Base-by-base conservation (phyloP, 2,329 filamentous ascomycete genomes). In the Cordyceps cateniannulata region DNA sequence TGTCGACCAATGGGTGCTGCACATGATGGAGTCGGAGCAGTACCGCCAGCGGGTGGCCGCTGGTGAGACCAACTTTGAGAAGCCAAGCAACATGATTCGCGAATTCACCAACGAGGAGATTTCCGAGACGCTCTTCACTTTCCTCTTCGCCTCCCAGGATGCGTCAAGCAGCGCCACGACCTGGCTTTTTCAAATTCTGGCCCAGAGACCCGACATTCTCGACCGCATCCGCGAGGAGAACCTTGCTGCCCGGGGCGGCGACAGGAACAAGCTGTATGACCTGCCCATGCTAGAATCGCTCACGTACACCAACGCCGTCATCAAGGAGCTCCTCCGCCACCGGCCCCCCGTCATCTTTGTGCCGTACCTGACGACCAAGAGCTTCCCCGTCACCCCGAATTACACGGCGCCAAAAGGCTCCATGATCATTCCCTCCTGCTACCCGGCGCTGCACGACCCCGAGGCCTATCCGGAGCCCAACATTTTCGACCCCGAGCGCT, bases 1-100 rank as follows among this genome's bases (percentile, higher is more conserved):
- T 67, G 84, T 93, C 70, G 89, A 93, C 70, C 85, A 85, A 44
- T 93, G 90, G 90, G 80, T 93, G 59, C 80, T 84, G 67, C 79
- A 83, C 63, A 91, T 92, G 85, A 82, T 88, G 68, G 85, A 89
- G 61, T 91, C 87, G 0, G 82, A 88, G 65, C 76, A 74, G 49
- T 91, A 91, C 73, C 80, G 81, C 44, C 81, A 87, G 64, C 81
- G 81, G 61, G 69, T 90, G 38, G 87, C 83, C 2, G 81, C 83
- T 53, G 89, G 88, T 27, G 71, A 75, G 3, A 62, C 51, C 0
- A 61, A 70, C 7, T 67, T 66, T 0, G 76, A 79, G 66, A 80
- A 77, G 62, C 80, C 80, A 0, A 63, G 68, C 0, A 79, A 78
- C 50, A 63, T 81, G 38, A 78, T 82, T 54, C 78, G 80, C 24